Conservation (phyloP, 495 filamentous ascomycete genomes). For the Physcia stellaris region DNA sequence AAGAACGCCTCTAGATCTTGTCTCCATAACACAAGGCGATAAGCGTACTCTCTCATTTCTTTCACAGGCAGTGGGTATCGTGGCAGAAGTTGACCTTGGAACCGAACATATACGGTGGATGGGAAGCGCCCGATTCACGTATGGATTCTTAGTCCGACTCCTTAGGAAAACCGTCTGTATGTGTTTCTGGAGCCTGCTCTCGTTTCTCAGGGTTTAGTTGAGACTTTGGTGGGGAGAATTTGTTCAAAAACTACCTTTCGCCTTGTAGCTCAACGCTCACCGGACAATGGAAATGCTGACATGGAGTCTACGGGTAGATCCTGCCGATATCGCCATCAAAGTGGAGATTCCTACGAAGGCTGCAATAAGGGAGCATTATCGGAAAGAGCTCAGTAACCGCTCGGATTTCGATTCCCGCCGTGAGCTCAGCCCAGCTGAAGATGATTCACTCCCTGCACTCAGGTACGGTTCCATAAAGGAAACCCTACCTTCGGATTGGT, state of each 20-base stretch:
- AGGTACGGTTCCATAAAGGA: constrained; percentile 68
- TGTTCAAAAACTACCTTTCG: too few relatives aligned
- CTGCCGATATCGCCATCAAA: constrained; percentile 77
- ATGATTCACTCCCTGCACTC: constrained; percentile 52
- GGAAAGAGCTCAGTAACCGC: constrained; percentile 28
- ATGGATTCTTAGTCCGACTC: constrained; percentile 63
- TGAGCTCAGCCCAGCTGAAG: constrained; percentile 1
- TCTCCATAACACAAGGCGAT: constrained; percentile 73
- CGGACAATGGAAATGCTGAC: too few relatives aligned
- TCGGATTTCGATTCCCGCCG: constrained; percentile 13
- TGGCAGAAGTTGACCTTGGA: constrained; percentile 77
- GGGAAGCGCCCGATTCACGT: constrained; percentile 71
- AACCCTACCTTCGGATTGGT: constrained; percentile 61
- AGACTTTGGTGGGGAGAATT: too few relatives aligned
- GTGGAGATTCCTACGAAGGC: constrained; percentile 66
- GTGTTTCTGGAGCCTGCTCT: too few relatives aligned
- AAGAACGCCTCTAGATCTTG: constrained; percentile 65
- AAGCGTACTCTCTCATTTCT: constrained; percentile 70
- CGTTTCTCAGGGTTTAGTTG: too few relatives aligned
- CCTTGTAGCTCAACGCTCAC: too few relatives aligned
- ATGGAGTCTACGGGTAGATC: too few relatives aligned
- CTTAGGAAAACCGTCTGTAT: constrained; percentile 51
- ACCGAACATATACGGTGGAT: constrained; percentile 91
- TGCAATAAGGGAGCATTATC: constrained; percentile 61
- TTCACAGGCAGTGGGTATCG: constrained; percentile 78